These are phyloP conservation scores for Boletus huronensis DNA, from an alignment of 768 basidiomycete genomes.

Conservation along the genomic window DNA sequence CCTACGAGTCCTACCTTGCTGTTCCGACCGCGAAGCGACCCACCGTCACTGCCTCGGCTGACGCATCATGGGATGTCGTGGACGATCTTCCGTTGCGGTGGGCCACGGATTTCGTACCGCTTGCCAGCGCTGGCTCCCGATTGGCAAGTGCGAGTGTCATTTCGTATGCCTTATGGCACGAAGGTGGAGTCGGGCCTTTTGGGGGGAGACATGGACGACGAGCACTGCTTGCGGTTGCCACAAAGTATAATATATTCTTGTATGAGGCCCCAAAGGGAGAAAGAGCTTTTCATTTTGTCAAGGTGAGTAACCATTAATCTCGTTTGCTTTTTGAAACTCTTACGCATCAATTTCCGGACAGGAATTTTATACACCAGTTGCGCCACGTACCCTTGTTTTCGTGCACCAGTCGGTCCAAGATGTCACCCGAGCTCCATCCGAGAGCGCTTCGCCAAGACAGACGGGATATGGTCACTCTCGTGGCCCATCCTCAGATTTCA, in stretches of 20 bases:
- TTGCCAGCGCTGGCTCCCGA: constrained; percentile 67
- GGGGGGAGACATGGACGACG: constrained; percentile 44
- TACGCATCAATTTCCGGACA: constrained; percentile 26
- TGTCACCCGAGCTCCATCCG: constrained; percentile 40
- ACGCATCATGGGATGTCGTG: constrained; percentile 68
- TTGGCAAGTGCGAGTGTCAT: constrained; percentile 54
- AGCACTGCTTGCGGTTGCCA: constrained; percentile 68
- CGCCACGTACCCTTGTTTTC: constrained; percentile 64
- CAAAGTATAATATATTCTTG: constrained; percentile 66
- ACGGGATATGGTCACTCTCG: constrained; percentile 38
- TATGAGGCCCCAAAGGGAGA: constrained; percentile 84
- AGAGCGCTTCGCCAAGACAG: constrained; percentile 31
- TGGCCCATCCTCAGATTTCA: constrained; percentile 39
- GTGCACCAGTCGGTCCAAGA: constrained; percentile 66
- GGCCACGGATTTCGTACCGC: constrained; percentile 83
- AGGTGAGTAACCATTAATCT: constrained; percentile 37
- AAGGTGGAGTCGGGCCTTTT: constrained; percentile 46
- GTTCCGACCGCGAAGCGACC: constrained; percentile 26
- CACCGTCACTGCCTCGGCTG: constrained; percentile 36
- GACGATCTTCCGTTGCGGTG: constrained; percentile 74
- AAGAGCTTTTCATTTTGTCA: constrained; percentile 77
- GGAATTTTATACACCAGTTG: constrained; percentile 82
- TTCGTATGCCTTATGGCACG: constrained; percentile 67
- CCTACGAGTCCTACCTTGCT: constrained; percentile 30
- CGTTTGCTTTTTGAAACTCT: neutral